These are phyloP conservation scores for Claviceps sorghi DNA, from an alignment of 2,329 filamentous ascomycete genomes.

Conservation along the genomic window DNA sequence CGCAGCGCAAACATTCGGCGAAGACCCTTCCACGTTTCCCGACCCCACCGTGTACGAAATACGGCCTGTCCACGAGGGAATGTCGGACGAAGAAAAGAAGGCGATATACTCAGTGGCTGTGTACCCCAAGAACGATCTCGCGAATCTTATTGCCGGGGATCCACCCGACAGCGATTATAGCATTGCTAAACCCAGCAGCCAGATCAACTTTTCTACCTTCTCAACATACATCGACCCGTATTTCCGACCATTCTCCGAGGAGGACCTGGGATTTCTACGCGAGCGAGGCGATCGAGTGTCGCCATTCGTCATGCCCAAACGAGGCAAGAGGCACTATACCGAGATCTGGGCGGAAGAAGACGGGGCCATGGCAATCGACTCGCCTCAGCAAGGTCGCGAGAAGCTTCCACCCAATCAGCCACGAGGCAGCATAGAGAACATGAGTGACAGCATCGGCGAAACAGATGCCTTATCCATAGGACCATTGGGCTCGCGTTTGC, in stretches of 20 bases:
- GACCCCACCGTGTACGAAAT: conserved; percentile 96
- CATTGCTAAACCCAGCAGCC: conserved; percentile 80
- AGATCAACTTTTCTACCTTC: conserved; percentile 89
- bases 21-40: conserved; percentile 78
- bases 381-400: conserved; percentile 44
- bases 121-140: conserved; percentile 69
- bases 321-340: conserved; percentile 72
- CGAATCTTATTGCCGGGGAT: conserved; percentile 73
- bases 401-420: conserved; percentile 66
- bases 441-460: conserved; percentile 75
- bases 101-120: conserved; percentile 75
- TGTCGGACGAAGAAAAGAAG: conserved; percentile 74
- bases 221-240: conserved; percentile 85
- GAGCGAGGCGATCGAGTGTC: conserved; percentile 74
- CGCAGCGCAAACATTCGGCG: conserved; percentile 77
- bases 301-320: conserved; percentile 74
- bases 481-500: conserved; percentile 66
- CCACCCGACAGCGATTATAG: conserved; percentile 93
- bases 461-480: conserved; percentile 82
- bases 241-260: conserved; percentile 77
- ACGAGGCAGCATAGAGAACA: conserved; percentile 70
- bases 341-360: conserved; percentile 95
- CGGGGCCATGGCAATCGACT: conserved; percentile 60
- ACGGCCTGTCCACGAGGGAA: conserved; percentile 53
- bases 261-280: conserved; percentile 83